A percentile compares a stretch with the other conserved stretches of the same genome.
These are phyloP conservation scores for Oryza rufipogon DNA, from an alignment of 176 grass and related monocot genomes.

Conservation along the genomic window DNA sequence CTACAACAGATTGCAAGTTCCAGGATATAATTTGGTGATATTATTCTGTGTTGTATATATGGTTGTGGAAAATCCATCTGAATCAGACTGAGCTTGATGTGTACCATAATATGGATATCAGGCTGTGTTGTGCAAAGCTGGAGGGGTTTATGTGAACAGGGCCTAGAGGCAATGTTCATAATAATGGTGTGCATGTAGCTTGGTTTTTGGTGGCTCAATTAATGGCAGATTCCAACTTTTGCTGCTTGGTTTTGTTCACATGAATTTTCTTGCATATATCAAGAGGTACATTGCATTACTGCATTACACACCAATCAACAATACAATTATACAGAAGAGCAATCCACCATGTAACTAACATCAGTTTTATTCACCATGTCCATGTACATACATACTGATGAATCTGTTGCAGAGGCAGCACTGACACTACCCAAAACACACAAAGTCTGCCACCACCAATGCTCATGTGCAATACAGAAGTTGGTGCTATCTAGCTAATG, in stretches of 20 bases:
- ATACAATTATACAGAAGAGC: conserved; percentile 24
- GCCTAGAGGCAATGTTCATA: not conserved
- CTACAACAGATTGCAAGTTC: not conserved
- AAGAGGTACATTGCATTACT: not conserved
- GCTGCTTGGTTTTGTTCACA: not conserved
- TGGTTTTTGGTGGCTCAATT: not conserved
- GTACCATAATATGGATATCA: not conserved
- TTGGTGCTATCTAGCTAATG: not conserved
- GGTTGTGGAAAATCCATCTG: not conserved
- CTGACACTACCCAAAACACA: not conserved
- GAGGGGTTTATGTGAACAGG: not conserved
- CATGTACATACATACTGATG: not conserved
- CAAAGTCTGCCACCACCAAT: not conserved
- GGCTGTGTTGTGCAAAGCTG: not conserved
- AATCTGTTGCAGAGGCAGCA: not conserved
- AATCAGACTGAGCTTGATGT: not conserved
- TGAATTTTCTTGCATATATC: not conserved
- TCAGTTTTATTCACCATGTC: not conserved
- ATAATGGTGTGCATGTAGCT: not conserved
- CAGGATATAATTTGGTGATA: conserved; percentile 26
- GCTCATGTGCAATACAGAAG: not conserved
- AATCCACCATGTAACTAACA: not conserved
- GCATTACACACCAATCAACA: not conserved
- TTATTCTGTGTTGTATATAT: not conserved
- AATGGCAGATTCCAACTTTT: not conserved